Evolutionary conservation across 768 basidiomycete species (phyloP), one percentile per base, ranked within the genome.

Genomic region (Hericium coralloides): DNA sequence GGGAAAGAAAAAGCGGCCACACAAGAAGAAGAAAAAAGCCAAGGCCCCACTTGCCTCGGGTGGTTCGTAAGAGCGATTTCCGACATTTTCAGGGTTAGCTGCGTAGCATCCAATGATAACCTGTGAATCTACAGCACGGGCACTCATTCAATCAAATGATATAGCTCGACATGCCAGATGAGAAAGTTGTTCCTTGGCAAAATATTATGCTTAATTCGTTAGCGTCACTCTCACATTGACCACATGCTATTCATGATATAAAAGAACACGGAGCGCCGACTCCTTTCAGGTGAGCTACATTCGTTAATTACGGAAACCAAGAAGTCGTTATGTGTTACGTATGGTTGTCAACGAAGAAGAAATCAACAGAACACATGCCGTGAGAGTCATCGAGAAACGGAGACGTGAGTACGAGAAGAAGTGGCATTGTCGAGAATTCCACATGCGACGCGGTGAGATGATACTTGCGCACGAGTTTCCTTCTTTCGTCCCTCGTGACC

Each of bases 271-370:
- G 60, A 62, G 55, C 47, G 37, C 41, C 31, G 31, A 31, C 10
- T 31, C 31, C 31, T 8, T 31, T 31, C 31, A 26, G 50, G 58
- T 59, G 49, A 57, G 59, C 57, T 64, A 58, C 63, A 61, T 56
- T 63, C 18, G 20, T 25, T 18, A 25, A 23, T 23, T 64, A 64
- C 55, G 60, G 55, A 41, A 58, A 41, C 57, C 55, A 17, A 48
- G 52, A 31, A 53, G 58, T 49, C 60, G 49, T 45, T 45, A 57
- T 43, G 52, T 52, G 58, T 58, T 60, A 63, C 59, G 56, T 51
- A 63, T 60, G 59, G 41, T 60, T 52, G 57, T 57, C 57, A 57
- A 60, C 56, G 52, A 55, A 49, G 52, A 55, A 49, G 61, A 61
- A 61, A 52, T 41, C 38, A 53, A 52, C 56, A 26, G 48, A 20